A percentile compares a stretch with the other conserved stretches of the same genome.
Evolutionary conservation across 192 early-diverging fungal genomes (phyloP).

Genomic region (Glomus cerebriforme): DNA sequence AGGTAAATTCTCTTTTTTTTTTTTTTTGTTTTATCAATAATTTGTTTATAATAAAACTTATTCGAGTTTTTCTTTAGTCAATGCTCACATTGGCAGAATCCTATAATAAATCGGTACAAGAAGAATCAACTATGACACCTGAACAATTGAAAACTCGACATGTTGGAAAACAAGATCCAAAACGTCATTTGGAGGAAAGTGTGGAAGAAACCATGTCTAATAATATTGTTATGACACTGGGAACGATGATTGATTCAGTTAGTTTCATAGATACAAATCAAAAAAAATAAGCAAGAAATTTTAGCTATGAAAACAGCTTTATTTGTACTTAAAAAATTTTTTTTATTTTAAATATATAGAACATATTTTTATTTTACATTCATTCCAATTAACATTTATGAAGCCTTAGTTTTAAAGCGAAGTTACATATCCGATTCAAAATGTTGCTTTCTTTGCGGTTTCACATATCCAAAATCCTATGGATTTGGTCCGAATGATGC

Average conservation of each 20-base stretch:
- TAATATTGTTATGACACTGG: constrained; percentile 96
- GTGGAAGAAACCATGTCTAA: constrained; percentile 91
- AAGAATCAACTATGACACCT: constrained; percentile 90
- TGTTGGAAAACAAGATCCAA: constrained; percentile 99
- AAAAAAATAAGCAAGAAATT: neutral
- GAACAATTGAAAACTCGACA: constrained; percentile 98
- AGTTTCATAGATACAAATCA: constrained; percentile 41
- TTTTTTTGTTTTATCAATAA: neutral
- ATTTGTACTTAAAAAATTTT: no score
- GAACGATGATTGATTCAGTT: constrained; percentile 83
- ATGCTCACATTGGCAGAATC: constrained; percentile 90
- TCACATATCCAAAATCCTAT: no score
- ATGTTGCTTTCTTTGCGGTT: no score
- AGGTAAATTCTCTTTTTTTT: constrained; percentile 51
- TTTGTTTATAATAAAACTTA: neutral
- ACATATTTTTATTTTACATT: no score
- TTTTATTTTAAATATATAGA: no score
- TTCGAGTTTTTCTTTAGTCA: constrained; percentile 44
- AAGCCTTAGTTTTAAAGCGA: no score
- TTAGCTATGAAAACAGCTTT: no score
- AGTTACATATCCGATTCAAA: no score
- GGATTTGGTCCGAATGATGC: no score
- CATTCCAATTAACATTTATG: no score
- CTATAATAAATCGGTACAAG: constrained; percentile 98
- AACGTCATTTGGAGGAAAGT: constrained; percentile 94